Evolutionary conservation across 768 basidiomycete species (phyloP).

Genomic region (Lactarius sanguifluus): DNA sequence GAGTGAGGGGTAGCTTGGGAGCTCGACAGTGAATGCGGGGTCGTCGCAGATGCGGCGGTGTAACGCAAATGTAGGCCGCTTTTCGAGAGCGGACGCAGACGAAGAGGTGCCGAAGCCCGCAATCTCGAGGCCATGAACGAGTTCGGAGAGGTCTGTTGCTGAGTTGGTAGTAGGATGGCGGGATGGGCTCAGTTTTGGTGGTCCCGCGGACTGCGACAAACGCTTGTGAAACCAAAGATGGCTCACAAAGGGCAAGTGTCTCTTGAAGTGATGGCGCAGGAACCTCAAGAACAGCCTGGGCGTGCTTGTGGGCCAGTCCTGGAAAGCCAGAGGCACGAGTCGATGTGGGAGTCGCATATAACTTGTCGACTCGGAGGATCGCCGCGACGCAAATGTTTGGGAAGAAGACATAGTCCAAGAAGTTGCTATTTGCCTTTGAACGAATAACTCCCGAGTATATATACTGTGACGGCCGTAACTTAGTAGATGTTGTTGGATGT

Average conservation of each 20-base stretch:
- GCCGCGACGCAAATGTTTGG: neutral
- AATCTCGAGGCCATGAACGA: constrained; percentile 30
- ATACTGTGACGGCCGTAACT: neutral
- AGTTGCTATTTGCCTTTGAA: neutral
- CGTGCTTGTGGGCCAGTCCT: constrained; percentile 6
- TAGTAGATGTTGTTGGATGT: too few species aligned
- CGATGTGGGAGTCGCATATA: neutral
- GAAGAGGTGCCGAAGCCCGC: neutral
- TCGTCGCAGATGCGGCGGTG: constrained; percentile 52
- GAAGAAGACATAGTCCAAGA: neutral
- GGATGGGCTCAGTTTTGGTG: constrained; percentile 38
- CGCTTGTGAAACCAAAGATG: constrained; percentile 10
- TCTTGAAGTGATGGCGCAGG: constrained; percentile 12
- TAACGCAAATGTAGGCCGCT: constrained; percentile 41
- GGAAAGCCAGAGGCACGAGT: neutral
- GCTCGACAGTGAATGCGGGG: constrained; percentile 31
- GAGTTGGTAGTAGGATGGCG: constrained; percentile 27
- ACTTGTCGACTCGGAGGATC: neutral
- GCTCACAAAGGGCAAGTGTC: neutral
- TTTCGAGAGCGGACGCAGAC: constrained; percentile 41
- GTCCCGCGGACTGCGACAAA: constrained; percentile 43
- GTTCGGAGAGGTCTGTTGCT: constrained; percentile 19
- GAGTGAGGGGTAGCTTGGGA: constrained; percentile 31
- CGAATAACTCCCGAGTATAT: neutral
- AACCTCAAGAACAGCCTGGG: constrained; percentile 8